Evolutionary conservation across 495 filamentous ascomycete species (phyloP), one percentile per base, ranked within the genome.

Genomic region (Neurospora tetrasperma): DNA sequence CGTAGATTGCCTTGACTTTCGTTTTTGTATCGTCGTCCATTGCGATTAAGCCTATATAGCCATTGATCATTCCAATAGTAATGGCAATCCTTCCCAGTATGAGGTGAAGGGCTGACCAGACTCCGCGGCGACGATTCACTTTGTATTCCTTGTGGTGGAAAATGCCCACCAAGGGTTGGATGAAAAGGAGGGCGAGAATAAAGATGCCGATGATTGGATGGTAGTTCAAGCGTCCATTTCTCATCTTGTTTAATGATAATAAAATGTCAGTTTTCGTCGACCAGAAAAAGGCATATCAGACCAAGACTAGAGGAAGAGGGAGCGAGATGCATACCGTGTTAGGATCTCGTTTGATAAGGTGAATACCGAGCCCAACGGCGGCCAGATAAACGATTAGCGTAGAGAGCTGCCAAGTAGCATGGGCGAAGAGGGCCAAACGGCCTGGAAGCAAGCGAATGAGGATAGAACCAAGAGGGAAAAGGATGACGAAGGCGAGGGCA

Each of bases 21-120:
- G 44, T 48, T 20, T n/a, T 18, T 20, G 9, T 27, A 6, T 59
- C 23, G 5, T 14, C 4, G 2, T 2, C 35, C 35, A 31, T 11
- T 31, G 48, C 23, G 8, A 59, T 73, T 27, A 92, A 81, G 0
- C 91, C 91, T 18, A 92, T 78, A 0, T 90, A 90, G 42, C 86
- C 91, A 79, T 93, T 93, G 69, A 93, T 83, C 62, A 92, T 86
- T 2, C 89, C 92, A 0, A 92, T 77, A 0, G 86, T 82, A 5
- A 94, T 82, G 4, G 87, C 74, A 5, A 77, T 42, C 0, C 91
- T 85, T 2, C 92, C 92, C 70, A 86, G 83, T 89, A 89, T 89
- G 43, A 90, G 82, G 78, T 94, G 92, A 1, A 83, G 66, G 71
- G 88, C 82, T 0, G 85, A 86, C 82, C 85, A 87, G 1, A 82